Evolutionary conservation across 192 early-diverging fungal genomes (phyloP).

Genomic region (Umbelopsis isabellina): DNA sequence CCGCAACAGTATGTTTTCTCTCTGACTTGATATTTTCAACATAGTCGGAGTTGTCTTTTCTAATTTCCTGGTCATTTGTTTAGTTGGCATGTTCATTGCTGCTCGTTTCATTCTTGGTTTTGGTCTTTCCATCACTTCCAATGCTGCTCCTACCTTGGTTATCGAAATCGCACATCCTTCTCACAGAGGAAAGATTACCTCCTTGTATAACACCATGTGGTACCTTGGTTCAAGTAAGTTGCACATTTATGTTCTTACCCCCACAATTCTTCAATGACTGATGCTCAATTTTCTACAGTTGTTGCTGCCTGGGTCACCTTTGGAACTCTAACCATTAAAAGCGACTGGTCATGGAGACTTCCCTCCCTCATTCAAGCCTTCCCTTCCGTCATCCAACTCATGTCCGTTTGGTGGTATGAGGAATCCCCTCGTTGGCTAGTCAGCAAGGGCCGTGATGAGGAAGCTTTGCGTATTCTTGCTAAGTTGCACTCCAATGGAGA

Average conservation of each 20-base stretch:
- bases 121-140: slow-evolving; percentile 60
- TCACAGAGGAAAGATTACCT: slow-evolving; percentile 17
- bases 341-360: slow-evolving; percentile 19
- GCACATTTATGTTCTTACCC: too few species aligned
- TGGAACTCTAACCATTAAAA: slow-evolving; percentile 3
- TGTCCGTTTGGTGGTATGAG: slow-evolving; percentile 18
- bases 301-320: slow-evolving; percentile 20
- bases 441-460: slow-evolving; percentile 62
- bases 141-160: slow-evolving; percentile 48
- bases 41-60: too few species aligned
- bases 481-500: slow-evolving; percentile 67
- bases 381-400: slow-evolving; percentile 15
- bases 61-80: background rate
- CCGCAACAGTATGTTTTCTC: background rate
- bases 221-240: slow-evolving; percentile 23
- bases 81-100: slow-evolving; percentile 30
- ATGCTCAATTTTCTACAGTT: background rate
- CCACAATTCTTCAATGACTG: background rate
- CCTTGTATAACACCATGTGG: slow-evolving; percentile 26
- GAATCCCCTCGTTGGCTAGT: slow-evolving; percentile 86
- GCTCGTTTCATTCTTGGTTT: slow-evolving; percentile 79
- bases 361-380: slow-evolving; percentile 21
- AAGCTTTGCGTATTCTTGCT: slow-evolving; percentile 73
- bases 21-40: too few species aligned
- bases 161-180: slow-evolving; percentile 21